Percentiles rank a stretch among this genome's conserved stretches.
These are phyloP conservation scores for Xylaria acuta DNA, from an alignment of 495 filamentous ascomycete species.

Conservation along the genomic window DNA sequence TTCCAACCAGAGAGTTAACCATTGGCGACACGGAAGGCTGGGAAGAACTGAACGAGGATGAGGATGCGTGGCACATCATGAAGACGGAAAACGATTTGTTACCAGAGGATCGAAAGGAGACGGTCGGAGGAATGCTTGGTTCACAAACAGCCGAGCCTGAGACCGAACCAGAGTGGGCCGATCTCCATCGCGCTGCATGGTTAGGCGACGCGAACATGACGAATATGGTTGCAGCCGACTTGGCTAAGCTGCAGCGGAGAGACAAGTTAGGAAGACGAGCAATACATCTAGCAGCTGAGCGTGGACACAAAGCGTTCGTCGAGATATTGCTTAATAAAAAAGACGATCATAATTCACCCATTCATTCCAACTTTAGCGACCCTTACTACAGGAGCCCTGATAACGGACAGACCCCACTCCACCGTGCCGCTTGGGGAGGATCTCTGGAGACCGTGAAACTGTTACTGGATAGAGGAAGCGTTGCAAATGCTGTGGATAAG, in stretches of 20 bases:
- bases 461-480: background rate
- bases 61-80: background rate
- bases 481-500: background rate
- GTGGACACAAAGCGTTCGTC: background rate
- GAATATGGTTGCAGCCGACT: background rate
- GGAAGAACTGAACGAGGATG: background rate
- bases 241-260: background rate
- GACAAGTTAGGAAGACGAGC: slow-evolving; percentile 6
- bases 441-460: background rate
- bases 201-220: background rate
- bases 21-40: slow-evolving; percentile 12
- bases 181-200: background rate
- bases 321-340: background rate
- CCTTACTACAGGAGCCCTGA: background rate
- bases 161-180: background rate
- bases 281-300: slow-evolving; percentile 9
- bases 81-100: background rate
- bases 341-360: background rate
- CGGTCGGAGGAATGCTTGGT: background rate
- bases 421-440: background rate
- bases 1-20: background rate
- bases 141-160: background rate
- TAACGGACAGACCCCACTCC: background rate
- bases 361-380: background rate
- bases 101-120: background rate